Evolutionary conservation across 352 stramenopile species (phyloP).

Genomic region (Globisporangium nagaii): DNA sequence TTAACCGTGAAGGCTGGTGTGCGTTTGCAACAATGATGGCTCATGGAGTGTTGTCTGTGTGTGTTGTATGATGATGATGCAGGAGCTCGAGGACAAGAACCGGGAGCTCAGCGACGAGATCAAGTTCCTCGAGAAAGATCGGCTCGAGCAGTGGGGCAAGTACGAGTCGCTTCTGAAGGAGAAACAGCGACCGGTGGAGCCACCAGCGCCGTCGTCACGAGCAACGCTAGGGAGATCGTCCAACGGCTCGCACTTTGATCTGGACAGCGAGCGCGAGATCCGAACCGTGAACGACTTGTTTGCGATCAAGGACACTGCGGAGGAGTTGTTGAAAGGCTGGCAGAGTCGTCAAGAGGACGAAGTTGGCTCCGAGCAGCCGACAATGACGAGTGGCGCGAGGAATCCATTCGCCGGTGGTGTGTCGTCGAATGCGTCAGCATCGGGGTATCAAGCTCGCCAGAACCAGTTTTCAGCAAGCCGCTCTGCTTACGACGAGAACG

Average conservation of each 20-base stretch:
- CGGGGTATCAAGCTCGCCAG: not conserved
- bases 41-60: not conserved
- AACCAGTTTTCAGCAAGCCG: not conserved
- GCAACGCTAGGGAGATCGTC: not conserved
- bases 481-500: not conserved
- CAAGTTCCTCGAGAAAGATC: conserved; percentile 73
- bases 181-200: conserved; percentile 13
- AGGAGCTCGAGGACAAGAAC: conserved; percentile 80
- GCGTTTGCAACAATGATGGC: not conserved
- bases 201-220: not conserved
- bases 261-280: conserved; percentile 13
- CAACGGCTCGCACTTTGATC: conserved; percentile 3
- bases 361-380: not conserved
- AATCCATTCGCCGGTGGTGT: not conserved
- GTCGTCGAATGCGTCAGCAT: not conserved
- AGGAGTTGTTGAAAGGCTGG: conserved; percentile 35
- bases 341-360: conserved; percentile 2
- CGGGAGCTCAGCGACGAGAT: conserved; percentile 66
- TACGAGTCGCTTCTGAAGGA: conserved; percentile 54
- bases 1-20: not conserved
- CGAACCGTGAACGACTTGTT: conserved; percentile 32
- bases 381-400: not conserved
- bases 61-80: not conserved
- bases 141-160: conserved; percentile 71
- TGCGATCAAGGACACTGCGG: conserved; percentile 31